Conservation (phyloP, 768 basidiomycete genomes). For the Mrakia blollopis region DNA sequence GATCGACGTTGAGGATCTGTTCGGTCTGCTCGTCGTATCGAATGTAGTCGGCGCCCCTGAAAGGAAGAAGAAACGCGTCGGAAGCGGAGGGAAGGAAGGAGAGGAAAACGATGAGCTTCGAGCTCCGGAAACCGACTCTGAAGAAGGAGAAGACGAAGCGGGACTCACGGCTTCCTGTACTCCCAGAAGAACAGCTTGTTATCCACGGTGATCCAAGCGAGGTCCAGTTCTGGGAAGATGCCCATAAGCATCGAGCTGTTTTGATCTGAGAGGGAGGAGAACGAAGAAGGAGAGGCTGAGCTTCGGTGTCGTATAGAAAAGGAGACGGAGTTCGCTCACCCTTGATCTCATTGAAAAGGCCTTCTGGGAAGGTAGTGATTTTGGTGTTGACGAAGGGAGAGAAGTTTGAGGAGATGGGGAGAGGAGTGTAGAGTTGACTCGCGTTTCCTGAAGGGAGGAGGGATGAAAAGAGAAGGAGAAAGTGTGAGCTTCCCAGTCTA, state of each 20-base stretch:
- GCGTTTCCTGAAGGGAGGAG: constrained; percentile 7
- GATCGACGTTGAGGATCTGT: constrained; percentile 78
- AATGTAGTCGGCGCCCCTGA: constrained; percentile 71
- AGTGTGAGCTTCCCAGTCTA: not conserved
- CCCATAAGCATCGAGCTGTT: constrained; percentile 53
- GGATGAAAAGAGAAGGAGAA: not conserved
- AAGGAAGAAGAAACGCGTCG: not conserved
- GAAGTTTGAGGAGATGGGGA: constrained; percentile 21
- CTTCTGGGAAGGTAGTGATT: constrained; percentile 27
- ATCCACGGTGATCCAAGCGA: constrained; percentile 93
- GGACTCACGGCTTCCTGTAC: constrained; percentile 78
- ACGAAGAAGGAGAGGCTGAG: not conserved
- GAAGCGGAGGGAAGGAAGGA: not conserved
- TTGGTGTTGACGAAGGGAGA: constrained; percentile 28
- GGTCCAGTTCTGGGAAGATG: constrained; percentile 83
- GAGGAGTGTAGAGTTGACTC: constrained; percentile 20
- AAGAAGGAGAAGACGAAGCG: no score
- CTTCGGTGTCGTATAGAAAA: no score
- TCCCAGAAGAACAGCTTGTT: constrained; percentile 95
- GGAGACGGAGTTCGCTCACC: constrained; percentile 20
- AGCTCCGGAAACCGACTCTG: no score
- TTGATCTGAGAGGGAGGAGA: not conserved
- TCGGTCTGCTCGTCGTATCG: constrained; percentile 90
- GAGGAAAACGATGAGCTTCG: no score
- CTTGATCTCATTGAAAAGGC: constrained; percentile 30